phyloP scores from a whole-genome alignment of 148 eudicot species.

The Tetragonia tetragonoides region DNA sequence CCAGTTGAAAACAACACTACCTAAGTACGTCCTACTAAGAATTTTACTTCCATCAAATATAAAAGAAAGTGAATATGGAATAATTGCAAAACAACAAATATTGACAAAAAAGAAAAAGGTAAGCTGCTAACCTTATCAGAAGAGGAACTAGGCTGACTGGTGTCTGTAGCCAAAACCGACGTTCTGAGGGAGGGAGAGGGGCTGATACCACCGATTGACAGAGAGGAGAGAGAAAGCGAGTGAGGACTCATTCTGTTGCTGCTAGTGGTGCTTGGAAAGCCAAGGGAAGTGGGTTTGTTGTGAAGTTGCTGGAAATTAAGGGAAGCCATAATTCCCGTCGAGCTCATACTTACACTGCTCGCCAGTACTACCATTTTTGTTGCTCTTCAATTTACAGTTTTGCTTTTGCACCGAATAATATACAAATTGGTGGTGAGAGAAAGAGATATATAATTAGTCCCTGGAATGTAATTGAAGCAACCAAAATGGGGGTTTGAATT shows the following conservation, averaged over 20 bases:
- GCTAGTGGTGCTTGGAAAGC: constrained; percentile 6
- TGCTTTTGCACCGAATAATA: neutral
- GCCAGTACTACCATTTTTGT: constrained; percentile 29
- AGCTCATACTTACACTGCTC: constrained; percentile 23
- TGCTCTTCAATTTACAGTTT: neutral
- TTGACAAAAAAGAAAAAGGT: neutral
- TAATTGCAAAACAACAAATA: too few species aligned
- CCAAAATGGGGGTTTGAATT: neutral
- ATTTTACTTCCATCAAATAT: too few species aligned
- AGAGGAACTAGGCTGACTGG: constrained; percentile 35
- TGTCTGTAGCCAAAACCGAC: constrained; percentile 36
- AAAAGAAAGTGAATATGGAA: too few species aligned
- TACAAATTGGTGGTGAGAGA: neutral
- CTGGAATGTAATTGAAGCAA: neutral
- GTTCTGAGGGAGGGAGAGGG: constrained; percentile 6
- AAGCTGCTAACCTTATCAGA: constrained; percentile 30
- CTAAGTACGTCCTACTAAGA: too few species aligned
- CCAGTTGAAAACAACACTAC: too few species aligned
- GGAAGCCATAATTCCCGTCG: constrained; percentile 1
- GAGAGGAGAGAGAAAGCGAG: constrained; percentile 17
- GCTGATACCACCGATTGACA: neutral
- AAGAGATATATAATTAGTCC: neutral
- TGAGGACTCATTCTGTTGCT: neutral
- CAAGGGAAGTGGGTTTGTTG: neutral
- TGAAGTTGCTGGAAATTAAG: constrained; percentile 11